Percentiles rank a stretch among this genome's conserved stretches.
Evolutionary conservation across 2,329 filamentous ascomycete genomes (phyloP).

Genomic region (Ascochyta viciae-villosae): DNA sequence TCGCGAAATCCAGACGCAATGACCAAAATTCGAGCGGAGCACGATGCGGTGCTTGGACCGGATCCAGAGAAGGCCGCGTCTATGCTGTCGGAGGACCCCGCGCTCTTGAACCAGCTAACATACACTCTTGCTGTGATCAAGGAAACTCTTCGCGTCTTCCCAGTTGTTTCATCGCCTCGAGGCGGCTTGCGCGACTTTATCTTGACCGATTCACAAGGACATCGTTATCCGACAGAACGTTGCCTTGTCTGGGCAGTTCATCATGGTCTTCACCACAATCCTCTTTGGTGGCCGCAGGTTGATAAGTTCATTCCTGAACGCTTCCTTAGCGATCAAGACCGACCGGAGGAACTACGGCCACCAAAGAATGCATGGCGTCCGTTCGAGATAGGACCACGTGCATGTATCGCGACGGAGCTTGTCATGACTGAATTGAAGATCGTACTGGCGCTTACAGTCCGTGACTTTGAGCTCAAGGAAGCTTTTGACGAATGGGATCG

Average conservation of each 20-base stretch:
- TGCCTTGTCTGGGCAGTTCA: slow-evolving; percentile 23
- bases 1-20: slow-evolving; percentile 30
- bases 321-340: slow-evolving; percentile 16
- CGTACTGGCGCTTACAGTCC: slow-evolving; percentile 25
- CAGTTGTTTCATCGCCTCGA: slow-evolving; percentile 42
- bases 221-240: slow-evolving; percentile 27
- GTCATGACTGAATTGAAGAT: slow-evolving; percentile 25
- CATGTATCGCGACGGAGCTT: slow-evolving; percentile 30
- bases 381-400: slow-evolving; percentile 48
- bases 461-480: slow-evolving; percentile 30
- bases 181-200: slow-evolving; percentile 17
- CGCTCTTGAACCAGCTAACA: slow-evolving; percentile 38
- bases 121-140: slow-evolving; percentile 47
- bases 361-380: slow-evolving; percentile 36
- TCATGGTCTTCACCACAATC: slow-evolving; percentile 16
- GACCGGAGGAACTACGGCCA: background rate
- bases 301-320: slow-evolving; percentile 38
- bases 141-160: slow-evolving; percentile 44
- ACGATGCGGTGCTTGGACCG: slow-evolving; percentile 36
- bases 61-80: slow-evolving; percentile 6
- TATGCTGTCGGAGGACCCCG: slow-evolving; percentile 11
- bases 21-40: slow-evolving; percentile 36
- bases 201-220: slow-evolving; percentile 27
- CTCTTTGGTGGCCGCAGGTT: slow-evolving; percentile 24
- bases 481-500: slow-evolving; percentile 21